Percentiles rank a stretch among this genome's conserved stretches.
phyloP scores from a whole-genome alignment of 2,329 filamentous ascomycete species.

The Stachybotrys chlorohalonatus region DNA sequence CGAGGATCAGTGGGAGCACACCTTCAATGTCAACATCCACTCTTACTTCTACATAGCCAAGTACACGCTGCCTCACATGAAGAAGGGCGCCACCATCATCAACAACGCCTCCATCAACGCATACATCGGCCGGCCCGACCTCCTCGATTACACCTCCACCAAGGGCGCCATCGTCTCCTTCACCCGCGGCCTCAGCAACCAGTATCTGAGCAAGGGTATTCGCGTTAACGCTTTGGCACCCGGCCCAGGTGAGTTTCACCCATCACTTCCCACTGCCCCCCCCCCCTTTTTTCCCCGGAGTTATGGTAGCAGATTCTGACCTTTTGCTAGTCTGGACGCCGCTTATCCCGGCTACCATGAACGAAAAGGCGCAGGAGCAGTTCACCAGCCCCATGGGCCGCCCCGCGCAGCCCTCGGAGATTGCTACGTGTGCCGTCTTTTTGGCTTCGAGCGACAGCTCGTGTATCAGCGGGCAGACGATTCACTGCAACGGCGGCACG shows the following conservation, averaged over 20 bases:
- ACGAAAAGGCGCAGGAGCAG: constrained; percentile 57
- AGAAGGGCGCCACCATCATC: constrained; percentile 67
- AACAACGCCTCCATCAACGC: constrained; percentile 81
- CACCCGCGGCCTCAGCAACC: constrained; percentile 68
- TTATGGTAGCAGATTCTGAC: background rate
- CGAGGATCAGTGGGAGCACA: constrained; percentile 71
- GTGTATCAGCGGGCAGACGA: constrained; percentile 62
- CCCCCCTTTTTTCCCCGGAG: no score
- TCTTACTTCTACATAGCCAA: constrained; percentile 75
- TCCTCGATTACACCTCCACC: constrained; percentile 74
- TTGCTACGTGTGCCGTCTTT: constrained; percentile 76
- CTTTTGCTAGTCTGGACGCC: constrained; percentile 58
- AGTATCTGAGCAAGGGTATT: constrained; percentile 63
- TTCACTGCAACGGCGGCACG: constrained; percentile 43
- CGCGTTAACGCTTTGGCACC: constrained; percentile 70
- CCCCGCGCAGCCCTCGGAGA: constrained; percentile 71
- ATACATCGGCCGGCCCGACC: constrained; percentile 70
- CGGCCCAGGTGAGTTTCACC: constrained; percentile 40
- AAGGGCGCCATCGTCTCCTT: constrained; percentile 75
- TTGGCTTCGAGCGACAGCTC: constrained; percentile 66
- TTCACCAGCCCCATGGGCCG: constrained; percentile 70
- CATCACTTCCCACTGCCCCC: background rate
- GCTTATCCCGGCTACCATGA: constrained; percentile 66
- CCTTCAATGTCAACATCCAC: constrained; percentile 79
- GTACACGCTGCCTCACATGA: constrained; percentile 67